phyloP scores from a whole-genome alignment of 2,329 filamentous ascomycete species.

The Talaromyces sp. region DNA sequence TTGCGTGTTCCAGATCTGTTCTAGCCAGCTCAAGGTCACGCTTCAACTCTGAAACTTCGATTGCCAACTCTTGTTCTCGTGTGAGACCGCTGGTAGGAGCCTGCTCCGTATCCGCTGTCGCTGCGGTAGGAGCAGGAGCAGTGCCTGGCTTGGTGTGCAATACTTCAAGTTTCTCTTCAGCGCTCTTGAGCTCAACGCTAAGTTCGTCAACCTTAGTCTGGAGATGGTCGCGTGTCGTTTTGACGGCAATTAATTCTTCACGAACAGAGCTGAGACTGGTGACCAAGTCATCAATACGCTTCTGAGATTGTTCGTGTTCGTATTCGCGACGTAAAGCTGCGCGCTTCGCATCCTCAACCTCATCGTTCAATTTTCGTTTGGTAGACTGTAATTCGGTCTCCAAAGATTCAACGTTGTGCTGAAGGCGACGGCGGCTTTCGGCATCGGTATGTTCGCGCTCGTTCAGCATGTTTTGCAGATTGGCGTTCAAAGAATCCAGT shows the following conservation, averaged over 20 bases:
- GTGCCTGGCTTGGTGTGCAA: conserved; percentile 75
- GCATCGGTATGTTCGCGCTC: conserved; percentile 83
- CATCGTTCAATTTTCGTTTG: conserved; percentile 79
- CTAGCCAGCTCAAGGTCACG: conserved; percentile 79
- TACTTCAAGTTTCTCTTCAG: conserved; percentile 79
- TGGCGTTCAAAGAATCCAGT: conserved; percentile 76
- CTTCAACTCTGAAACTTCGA: conserved; percentile 81
- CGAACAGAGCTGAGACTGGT: conserved; percentile 73
- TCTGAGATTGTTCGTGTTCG: conserved; percentile 81
- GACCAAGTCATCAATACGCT: conserved; percentile 87
- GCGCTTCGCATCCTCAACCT: conserved; percentile 81
- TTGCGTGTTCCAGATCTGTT: conserved; percentile 75
- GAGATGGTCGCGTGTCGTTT: conserved; percentile 84
- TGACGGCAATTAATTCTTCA: conserved; percentile 79
- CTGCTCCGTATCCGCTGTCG: conserved; percentile 28
- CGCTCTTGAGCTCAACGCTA: conserved; percentile 79
- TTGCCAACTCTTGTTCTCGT: conserved; percentile 72
- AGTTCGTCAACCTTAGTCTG: conserved; percentile 86
- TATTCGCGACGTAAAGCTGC: conserved; percentile 80
- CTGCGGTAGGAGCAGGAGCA: conserved; percentile 46
- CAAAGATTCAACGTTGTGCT: conserved; percentile 71
- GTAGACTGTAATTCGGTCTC: conserved; percentile 73
- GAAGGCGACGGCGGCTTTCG: conserved; percentile 75
- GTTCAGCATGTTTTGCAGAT: conserved; percentile 84
- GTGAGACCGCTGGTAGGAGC: conserved; percentile 54